Conservation (phyloP, 2,329 filamentous ascomycete genomes). For the Thelonectria rubi region DNA sequence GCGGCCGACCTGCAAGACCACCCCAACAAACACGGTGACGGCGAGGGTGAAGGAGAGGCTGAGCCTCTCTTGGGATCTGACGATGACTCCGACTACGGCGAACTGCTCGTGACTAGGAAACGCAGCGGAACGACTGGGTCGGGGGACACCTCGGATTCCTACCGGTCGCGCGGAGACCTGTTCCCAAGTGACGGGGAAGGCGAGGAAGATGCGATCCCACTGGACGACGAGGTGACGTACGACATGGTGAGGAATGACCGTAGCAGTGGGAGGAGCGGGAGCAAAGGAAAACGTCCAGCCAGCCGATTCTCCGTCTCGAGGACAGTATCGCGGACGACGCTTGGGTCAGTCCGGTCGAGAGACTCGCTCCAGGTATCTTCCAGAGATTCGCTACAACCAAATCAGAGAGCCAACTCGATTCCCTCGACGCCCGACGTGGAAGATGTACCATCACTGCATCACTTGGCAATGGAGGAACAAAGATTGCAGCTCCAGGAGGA, state of each 20-base stretch:
- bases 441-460: slow-evolving; percentile 57
- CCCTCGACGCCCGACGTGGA: slow-evolving; percentile 50
- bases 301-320: slow-evolving; percentile 53
- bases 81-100: slow-evolving; percentile 44
- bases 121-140: slow-evolving; percentile 84
- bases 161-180: slow-evolving; percentile 86
- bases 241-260: slow-evolving; percentile 79
- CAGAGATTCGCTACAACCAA: slow-evolving; percentile 42
- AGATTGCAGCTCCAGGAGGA: slow-evolving; percentile 61
- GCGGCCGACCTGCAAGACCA: slow-evolving; percentile 91
- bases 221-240: slow-evolving; percentile 93
- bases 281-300: slow-evolving; percentile 64
- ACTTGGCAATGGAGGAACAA: slow-evolving; percentile 64
- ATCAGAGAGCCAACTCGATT: slow-evolving; percentile 42
- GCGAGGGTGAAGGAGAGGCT: slow-evolving; percentile 62
- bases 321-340: slow-evolving; percentile 67
- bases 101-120: slow-evolving; percentile 52
- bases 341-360: slow-evolving; percentile 54
- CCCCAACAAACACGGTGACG: slow-evolving; percentile 64
- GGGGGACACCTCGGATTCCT: slow-evolving; percentile 83
- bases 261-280: slow-evolving; percentile 67
- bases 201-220: slow-evolving; percentile 90
- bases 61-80: slow-evolving; percentile 71
- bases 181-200: slow-evolving; percentile 88
- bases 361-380: slow-evolving; percentile 44